Percentiles rank a stretch among this genome's conserved stretches.
These are phyloP conservation scores for Histomonas meleagridis DNA, from an alignment of 208 protist genomes.

Conservation along the genomic window DNA sequence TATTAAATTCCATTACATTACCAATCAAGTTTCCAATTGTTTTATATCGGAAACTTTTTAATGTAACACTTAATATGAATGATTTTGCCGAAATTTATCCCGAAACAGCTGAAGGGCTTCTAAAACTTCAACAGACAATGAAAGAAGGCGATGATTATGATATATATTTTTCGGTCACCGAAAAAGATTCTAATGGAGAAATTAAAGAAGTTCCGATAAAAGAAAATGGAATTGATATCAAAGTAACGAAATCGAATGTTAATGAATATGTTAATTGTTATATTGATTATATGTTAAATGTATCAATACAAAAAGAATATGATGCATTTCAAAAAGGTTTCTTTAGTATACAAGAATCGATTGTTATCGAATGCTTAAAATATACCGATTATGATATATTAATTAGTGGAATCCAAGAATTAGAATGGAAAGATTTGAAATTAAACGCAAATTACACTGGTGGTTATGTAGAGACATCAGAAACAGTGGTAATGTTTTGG, in stretches of 20 bases:
- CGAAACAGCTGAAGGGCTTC: neutral
- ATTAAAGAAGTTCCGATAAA: neutral
- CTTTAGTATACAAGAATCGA: neutral
- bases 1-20: neutral
- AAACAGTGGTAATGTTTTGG: neutral
- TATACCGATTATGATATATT: neutral
- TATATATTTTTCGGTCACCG: neutral
- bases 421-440: neutral
- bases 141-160: neutral
- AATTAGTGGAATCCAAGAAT: neutral
- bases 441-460: neutral
- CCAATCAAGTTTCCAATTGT: neutral
- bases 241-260: neutral
- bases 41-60: constrained; percentile 10
- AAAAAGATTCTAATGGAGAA: neutral
- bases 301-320: neutral
- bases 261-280: neutral
- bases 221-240: neutral
- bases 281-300: neutral
- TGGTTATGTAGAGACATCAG: neutral
- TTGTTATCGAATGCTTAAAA: neutral
- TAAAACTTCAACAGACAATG: neutral
- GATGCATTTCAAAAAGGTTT: neutral
- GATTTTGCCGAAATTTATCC: constrained; percentile 6
- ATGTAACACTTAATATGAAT: neutral